Conservation (phyloP, 2,329 filamentous ascomycete species). For the Bertia moriformis region DNA sequence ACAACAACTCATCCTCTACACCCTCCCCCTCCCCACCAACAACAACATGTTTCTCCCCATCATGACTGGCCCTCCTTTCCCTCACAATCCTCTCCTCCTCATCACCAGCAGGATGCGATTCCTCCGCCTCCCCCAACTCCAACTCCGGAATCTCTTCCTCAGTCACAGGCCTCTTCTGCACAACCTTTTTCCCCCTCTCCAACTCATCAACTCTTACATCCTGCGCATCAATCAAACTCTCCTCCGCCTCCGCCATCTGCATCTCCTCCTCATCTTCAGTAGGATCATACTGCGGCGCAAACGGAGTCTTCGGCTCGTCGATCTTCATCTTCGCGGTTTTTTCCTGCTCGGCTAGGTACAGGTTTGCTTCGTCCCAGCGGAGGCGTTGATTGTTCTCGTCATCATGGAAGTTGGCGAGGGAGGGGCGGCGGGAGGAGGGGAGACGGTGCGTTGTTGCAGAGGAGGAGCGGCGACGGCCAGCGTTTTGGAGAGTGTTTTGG, state of each 20-base stretch:
- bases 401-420: constrained; percentile 26
- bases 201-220: constrained; percentile 6
- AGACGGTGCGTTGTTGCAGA: constrained; percentile 54
- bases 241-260: constrained; percentile 54
- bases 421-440: constrained; percentile 57
- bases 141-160: constrained; percentile 77
- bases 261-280: constrained; percentile 63
- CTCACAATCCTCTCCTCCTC: constrained; percentile 23
- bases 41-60: constrained; percentile 61
- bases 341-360: constrained; percentile 94
- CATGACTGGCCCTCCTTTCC: constrained; percentile 23
- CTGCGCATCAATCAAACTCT: constrained; percentile 19
- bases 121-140: constrained; percentile 84
- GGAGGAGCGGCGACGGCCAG: constrained; percentile 72
- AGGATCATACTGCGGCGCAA: constrained; percentile 82
- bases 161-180: constrained; percentile 20
- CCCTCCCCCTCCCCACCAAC: constrained; percentile 52
- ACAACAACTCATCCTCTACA: constrained; percentile 36
- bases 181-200: constrained; percentile 8
- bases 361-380: constrained; percentile 97
- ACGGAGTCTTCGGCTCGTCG: constrained; percentile 94
- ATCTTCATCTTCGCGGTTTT: constrained; percentile 97
- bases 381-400: constrained; percentile 58
- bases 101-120: constrained; percentile 36
- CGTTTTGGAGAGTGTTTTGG: constrained; percentile 88